Conservation (phyloP, 805 yeast species). For the Metschnikowia chrysomelidarum region DNA sequence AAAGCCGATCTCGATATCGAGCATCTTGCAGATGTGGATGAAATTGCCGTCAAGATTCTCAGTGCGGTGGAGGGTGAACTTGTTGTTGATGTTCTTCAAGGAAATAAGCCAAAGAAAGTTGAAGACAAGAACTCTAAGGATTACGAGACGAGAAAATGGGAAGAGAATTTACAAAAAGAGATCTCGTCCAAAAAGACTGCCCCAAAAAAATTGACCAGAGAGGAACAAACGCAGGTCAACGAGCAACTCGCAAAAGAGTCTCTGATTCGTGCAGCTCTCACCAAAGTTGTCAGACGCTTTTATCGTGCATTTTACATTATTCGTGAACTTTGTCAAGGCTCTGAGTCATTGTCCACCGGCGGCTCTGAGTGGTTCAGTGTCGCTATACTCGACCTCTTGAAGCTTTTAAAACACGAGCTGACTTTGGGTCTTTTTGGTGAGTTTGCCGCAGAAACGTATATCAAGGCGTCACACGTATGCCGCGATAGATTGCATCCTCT, state of each 20-base stretch:
- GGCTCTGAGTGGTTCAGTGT: constrained; percentile 65
- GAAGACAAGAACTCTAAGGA: constrained; percentile 77
- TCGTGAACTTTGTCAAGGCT: constrained; percentile 47
- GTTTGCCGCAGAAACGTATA: constrained; percentile 47
- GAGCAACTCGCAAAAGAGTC: constrained; percentile 66
- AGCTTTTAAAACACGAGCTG: constrained; percentile 36
- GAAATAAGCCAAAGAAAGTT: constrained; percentile 35
- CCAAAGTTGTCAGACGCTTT: constrained; percentile 33
- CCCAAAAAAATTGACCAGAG: constrained; percentile 66
- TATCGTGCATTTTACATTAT: constrained; percentile 54
- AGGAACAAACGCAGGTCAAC: constrained; percentile 63
- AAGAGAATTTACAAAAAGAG: constrained; percentile 74
- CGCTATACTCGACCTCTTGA: constrained; percentile 52
- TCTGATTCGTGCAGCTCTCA: constrained; percentile 49
- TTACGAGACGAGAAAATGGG: constrained; percentile 88
- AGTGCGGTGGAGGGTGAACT: constrained; percentile 64
- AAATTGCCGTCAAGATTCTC: constrained; percentile 61
- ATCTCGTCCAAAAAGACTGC: constrained; percentile 53
- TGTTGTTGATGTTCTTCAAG: constrained; percentile 61
- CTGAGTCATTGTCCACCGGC: constrained; percentile 10
- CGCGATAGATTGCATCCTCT: constrained; percentile 47
- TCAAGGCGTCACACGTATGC: constrained; percentile 53
- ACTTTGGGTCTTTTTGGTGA: constrained; percentile 40
- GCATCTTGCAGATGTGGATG: constrained; percentile 40
- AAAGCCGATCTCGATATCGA: constrained; percentile 39